Evolutionary conservation across 2,329 filamentous ascomycete genomes (phyloP).

Genomic region (Epichloe aotearoae): DNA sequence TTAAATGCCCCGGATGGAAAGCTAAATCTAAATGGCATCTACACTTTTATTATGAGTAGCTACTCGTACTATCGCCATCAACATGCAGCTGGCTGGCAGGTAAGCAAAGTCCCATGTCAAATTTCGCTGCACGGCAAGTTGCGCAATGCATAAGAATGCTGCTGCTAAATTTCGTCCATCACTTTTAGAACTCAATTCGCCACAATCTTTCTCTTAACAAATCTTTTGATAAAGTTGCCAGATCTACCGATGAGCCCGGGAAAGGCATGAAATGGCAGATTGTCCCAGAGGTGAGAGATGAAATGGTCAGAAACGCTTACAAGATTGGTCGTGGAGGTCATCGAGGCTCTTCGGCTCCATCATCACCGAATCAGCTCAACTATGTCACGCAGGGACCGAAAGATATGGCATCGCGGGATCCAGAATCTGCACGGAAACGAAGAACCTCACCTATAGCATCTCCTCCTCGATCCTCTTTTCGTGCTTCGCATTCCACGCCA

Average conservation of each 20-base stretch:
- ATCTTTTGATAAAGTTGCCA: conserved; percentile 82
- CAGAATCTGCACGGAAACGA: conserved; percentile 40
- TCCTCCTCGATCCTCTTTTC: conserved; percentile 38
- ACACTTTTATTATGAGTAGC: conserved; percentile 78
- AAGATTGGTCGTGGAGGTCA: conserved; percentile 50
- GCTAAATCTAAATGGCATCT: conserved; percentile 83
- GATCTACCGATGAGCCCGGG: conserved; percentile 85
- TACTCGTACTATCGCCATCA: conserved; percentile 91
- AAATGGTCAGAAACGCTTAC: conserved; percentile 66
- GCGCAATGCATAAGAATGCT: background rate
- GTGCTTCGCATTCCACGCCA: conserved; percentile 43
- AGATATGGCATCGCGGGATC: conserved; percentile 39
- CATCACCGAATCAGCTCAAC: conserved; percentile 49
- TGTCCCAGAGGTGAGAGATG: conserved; percentile 67
- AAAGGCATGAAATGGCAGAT: conserved; percentile 99
- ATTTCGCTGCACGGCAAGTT: background rate
- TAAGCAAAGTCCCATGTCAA: conserved; percentile 24
- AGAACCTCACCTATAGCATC: conserved; percentile 42
- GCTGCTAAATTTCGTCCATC: background rate
- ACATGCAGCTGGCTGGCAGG: conserved; percentile 72
- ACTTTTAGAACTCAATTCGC: conserved; percentile 71
- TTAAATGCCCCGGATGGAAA: conserved; percentile 76
- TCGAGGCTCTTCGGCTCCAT: conserved; percentile 55
- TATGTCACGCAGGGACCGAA: conserved; percentile 46
- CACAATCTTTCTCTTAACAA: conserved; percentile 95